Conservation (phyloP, 805 yeast genomes). For the Dipodascus albidus region DNA sequence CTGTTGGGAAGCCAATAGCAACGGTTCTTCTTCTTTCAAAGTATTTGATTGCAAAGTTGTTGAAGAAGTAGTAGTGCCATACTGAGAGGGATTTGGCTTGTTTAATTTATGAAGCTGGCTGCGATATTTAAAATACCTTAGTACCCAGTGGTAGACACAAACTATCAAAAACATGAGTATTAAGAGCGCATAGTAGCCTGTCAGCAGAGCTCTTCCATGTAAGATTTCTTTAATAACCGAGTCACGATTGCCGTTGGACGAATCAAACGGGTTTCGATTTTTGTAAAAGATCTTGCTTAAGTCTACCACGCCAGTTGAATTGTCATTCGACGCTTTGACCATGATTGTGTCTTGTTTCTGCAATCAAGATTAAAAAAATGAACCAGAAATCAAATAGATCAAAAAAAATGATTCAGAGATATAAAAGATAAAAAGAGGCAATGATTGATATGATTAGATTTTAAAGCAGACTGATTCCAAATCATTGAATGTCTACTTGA, state of each 20-base stretch:
- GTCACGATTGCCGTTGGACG: neutral
- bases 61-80: neutral
- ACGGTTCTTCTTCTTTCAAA: neutral
- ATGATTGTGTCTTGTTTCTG: neutral
- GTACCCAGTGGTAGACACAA: neutral
- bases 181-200: neutral
- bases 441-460: neutral
- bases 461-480: no score
- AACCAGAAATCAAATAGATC: no score
- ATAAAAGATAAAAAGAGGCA: neutral
- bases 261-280: neutral
- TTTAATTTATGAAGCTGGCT: neutral
- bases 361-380: no score
- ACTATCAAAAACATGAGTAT: neutral
- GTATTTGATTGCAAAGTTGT: no score
- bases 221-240: neutral
- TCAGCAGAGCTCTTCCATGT: neutral
- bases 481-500: no score
- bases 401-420: no score
- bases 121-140: neutral
- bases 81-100: neutral
- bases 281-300: neutral
- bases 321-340: neutral
- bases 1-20: neutral
- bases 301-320: neutral